Base-by-base conservation (phyloP, 352 stramenopile genomes). In the Phytophthora pseudosyringae region DNA sequence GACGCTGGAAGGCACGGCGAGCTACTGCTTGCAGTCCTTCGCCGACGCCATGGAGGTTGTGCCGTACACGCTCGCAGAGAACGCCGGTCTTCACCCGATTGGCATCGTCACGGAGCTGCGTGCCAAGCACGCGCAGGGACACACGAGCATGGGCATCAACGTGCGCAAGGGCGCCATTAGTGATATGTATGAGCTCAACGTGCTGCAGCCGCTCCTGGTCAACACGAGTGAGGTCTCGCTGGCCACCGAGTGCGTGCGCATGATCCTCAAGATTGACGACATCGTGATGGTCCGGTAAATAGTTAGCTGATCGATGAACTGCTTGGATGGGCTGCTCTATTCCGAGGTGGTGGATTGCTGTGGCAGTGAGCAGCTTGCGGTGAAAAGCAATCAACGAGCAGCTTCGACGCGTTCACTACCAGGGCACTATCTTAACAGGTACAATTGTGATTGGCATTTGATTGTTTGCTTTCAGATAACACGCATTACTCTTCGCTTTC, bases 261-360 rank as follows among this genome's bases (percentile, higher is more conserved):
- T 99, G 97, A 99, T 99, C 74, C 94, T 99, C 82, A 99, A 99
- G 95, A 99, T 99, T 76, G 98, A 99, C 73, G 98, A 99, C 88
- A 97, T 99, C 54, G 96, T 99, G 53, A 97, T 98, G 74, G 96
- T 98, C 49, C 76, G 88, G 79, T 96, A 96, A 93, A 77, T 64
- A 69, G 59, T 39, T 60, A 64, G 40, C 44, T 62, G 48, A 16
- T 67, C 33, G 35, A 57, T 28, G 50, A 46, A 32, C 13, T 57
- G 26, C 35, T 28, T 35, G 29, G 15, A 31, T 28, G 44, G 28
- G n/a, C 44, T 55, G 46, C 25, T 64, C 38, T 29, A 11, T 36
- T 41, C 36, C 45, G 32, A 54, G 56, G 49, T 51, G 56, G 48
- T 59, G 49, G 18, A 15, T 48, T 61, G 36, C 26, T 54, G 33